Conservation (phyloP, 1,284 basidiomycete genomes). For the Ceratobasidium papillatum region DNA sequence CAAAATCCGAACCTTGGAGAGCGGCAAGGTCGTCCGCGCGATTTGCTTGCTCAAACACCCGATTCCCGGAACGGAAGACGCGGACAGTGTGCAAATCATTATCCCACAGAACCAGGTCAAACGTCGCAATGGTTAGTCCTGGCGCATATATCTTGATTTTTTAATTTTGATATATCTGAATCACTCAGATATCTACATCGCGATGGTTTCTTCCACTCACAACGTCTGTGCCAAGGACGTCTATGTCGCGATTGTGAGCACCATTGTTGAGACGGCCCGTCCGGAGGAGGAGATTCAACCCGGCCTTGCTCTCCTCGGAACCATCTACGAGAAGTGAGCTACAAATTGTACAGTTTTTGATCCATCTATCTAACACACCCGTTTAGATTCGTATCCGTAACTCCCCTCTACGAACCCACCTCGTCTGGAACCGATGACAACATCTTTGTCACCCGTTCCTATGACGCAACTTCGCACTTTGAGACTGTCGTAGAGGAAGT, state of each 20-base stretch:
- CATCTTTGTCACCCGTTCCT: constrained; percentile 96
- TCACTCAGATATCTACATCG: constrained; percentile 93
- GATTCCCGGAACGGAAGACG: constrained; percentile 95
- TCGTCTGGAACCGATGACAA: constrained; percentile 82
- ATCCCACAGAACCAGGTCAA: constrained; percentile 99
- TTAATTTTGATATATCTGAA: constrained; percentile 35
- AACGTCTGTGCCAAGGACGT: constrained; percentile 96
- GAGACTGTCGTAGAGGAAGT: constrained; percentile 98
- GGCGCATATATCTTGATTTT: constrained; percentile 37
- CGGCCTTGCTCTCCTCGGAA: constrained; percentile 91
- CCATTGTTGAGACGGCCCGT: constrained; percentile 94
- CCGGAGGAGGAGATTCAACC: constrained; percentile 94
- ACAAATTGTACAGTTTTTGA: constrained; percentile 13
- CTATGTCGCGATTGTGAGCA: constrained; percentile 97
- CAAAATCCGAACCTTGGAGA: constrained; percentile 88
- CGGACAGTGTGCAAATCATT: constrained; percentile 96
- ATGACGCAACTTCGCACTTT: constrained; percentile 99
- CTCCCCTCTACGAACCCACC: constrained; percentile 90
- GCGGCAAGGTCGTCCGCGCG: constrained; percentile 93
- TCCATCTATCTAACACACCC: neutral
- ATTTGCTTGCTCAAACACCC: constrained; percentile 99
- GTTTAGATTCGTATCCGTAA: constrained; percentile 88
- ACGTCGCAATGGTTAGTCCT: constrained; percentile 85
- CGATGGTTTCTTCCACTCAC: constrained; percentile 95
- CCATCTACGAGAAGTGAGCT: constrained; percentile 92